Conservation (phyloP, 805 yeast species). For the Teunomyces lycoperdinae region DNA sequence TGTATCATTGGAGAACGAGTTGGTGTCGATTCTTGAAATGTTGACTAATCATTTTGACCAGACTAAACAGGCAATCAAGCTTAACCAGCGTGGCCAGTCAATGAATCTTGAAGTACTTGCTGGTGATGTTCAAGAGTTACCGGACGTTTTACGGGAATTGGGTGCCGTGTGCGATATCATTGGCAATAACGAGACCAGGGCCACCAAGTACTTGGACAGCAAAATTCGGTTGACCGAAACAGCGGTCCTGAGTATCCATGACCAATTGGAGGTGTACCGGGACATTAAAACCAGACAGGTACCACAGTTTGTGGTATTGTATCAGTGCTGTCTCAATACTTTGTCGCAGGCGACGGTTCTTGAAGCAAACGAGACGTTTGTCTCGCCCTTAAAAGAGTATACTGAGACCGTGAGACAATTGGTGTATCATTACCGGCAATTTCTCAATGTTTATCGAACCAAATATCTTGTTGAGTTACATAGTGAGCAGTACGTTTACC, state of each 20-base stretch:
- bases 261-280: constrained; percentile 16
- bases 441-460: constrained; percentile 29
- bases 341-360: constrained; percentile 5
- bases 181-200: constrained; percentile 32
- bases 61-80: constrained; percentile 49
- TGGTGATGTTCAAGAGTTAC: constrained; percentile 55
- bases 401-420: constrained; percentile 28
- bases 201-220: constrained; percentile 18
- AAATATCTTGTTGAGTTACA: constrained; percentile 38
- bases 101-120: constrained; percentile 39
- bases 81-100: constrained; percentile 30
- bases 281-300: constrained; percentile 23
- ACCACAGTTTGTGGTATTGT: constrained; percentile 19
- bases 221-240: constrained; percentile 14
- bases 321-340: constrained; percentile 7
- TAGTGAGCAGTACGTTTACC: constrained; percentile 38
- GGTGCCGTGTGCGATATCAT: constrained; percentile 35
- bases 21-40: constrained; percentile 67
- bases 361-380: constrained; percentile 9
- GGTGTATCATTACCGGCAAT: constrained; percentile 35
- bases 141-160: constrained; percentile 52
- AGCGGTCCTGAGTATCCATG: constrained; percentile 12
- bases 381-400: constrained; percentile 15
- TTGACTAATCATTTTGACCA: constrained; percentile 83
- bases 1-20: constrained; percentile 56